Conservation (phyloP, 1,284 basidiomycete species). For the Athelia psychrophila region DNA sequence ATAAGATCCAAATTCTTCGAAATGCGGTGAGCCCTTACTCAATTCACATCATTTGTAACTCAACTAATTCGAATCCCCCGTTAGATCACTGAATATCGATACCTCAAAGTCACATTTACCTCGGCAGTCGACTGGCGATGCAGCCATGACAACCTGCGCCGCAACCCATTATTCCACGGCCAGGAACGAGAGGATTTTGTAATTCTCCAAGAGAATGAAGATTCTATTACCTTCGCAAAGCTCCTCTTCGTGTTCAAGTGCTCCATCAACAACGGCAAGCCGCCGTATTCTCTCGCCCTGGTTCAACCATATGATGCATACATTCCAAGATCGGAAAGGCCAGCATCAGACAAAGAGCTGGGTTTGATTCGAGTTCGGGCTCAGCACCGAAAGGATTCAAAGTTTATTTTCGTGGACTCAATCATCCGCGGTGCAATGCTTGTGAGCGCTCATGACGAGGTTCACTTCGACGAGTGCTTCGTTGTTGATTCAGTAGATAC, state of each 20-base stretch:
- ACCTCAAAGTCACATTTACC: slow-evolving; percentile 23
- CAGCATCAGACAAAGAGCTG: slow-evolving; percentile 16
- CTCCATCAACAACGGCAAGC: slow-evolving; percentile 5
- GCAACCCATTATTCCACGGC: slow-evolving; percentile 25
- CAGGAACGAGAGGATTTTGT: slow-evolving; percentile 25
- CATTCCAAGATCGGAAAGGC: too few relatives aligned
- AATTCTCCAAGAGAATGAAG: slow-evolving; percentile 16
- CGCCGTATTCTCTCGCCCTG: slow-evolving; percentile 17
- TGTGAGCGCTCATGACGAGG: slow-evolving; percentile 10
- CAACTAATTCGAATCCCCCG: slow-evolving; percentile 8
- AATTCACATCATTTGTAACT: slow-evolving; percentile 9
- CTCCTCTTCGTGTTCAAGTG: slow-evolving; percentile 22
- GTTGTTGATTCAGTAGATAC: slow-evolving; percentile 22
- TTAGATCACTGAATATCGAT: slow-evolving; percentile 22
- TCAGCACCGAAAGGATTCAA: slow-evolving; percentile 4
- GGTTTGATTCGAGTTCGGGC: slow-evolving; percentile 16
- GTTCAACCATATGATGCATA: slow-evolving; percentile 18
- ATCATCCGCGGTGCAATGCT: slow-evolving; percentile 23
- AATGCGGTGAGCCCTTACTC: too few relatives aligned
- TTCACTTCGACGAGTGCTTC: slow-evolving; percentile 16
- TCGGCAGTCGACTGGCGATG: slow-evolving; percentile 21
- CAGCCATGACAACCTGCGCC: slow-evolving; percentile 22
- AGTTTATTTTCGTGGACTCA: slow-evolving; percentile 20
- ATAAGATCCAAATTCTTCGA: too few relatives aligned
- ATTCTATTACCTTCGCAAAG: slow-evolving; percentile 18